phyloP scores from a whole-genome alignment of 2,329 filamentous ascomycete genomes.

The Zalaria obscura region DNA sequence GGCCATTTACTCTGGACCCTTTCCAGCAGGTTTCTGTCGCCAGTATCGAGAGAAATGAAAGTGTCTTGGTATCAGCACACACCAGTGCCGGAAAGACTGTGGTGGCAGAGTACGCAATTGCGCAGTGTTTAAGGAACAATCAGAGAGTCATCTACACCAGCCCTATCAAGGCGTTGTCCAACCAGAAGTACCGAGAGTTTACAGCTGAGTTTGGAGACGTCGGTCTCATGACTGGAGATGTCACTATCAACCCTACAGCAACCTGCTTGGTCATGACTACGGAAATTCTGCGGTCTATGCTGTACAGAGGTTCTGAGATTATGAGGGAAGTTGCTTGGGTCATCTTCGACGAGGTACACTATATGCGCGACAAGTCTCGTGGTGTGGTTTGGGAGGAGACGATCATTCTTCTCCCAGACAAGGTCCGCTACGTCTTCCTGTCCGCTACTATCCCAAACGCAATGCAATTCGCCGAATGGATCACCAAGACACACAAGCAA shows the following conservation, averaged over 20 bases:
- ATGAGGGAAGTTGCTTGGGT: constrained; percentile 99
- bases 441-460: constrained; percentile 98
- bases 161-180: constrained; percentile 96
- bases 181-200: constrained; percentile 97
- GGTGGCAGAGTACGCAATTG: constrained; percentile 94
- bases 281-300: constrained; percentile 95
- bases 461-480: constrained; percentile 99
- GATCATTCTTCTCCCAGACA: constrained; percentile 93
- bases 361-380: constrained; percentile 84
- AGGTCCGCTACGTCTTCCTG: constrained; percentile 96
- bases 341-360: constrained; percentile 96
- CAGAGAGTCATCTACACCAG: constrained; percentile 98
- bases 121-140: constrained; percentile 92
- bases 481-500: constrained; percentile 93
- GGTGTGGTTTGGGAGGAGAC: constrained; percentile 99
- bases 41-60: constrained; percentile 92
- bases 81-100: constrained; percentile 97
- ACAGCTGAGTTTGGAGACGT: constrained; percentile 91
- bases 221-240: constrained; percentile 96
- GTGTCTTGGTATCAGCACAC: constrained; percentile 90
- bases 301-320: constrained; percentile 95
- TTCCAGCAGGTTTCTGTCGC: constrained; percentile 93
- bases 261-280: constrained; percentile 99
- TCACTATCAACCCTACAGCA: constrained; percentile 96
- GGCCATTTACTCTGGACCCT: constrained; percentile 84